A percentile compares a stretch with the other conserved stretches of the same genome.
Conservation (phyloP, 805 yeast species). For the Henningerozyma blattae region DNA sequence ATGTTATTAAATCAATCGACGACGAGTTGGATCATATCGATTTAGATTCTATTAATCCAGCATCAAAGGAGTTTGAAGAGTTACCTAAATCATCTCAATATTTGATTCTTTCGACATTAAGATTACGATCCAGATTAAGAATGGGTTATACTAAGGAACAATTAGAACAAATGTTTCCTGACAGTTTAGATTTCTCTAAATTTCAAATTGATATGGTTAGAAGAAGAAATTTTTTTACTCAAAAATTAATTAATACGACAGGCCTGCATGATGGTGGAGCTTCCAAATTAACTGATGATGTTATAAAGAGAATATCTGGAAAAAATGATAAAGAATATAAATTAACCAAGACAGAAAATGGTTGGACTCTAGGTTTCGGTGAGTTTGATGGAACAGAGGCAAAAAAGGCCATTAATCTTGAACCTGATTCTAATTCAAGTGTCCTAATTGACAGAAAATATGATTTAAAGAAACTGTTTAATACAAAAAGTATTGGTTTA, state of each 20-base stretch:
- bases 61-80: constrained; percentile 59
- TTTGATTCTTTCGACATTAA: constrained; percentile 69
- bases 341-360: constrained; percentile 63
- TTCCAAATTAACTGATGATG: constrained; percentile 24
- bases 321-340: constrained; percentile 69
- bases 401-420: constrained; percentile 39
- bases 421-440: constrained; percentile 18
- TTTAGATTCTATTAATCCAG: constrained; percentile 68
- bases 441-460: constrained; percentile 1
- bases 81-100: constrained; percentile 84
- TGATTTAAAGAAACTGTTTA: not conserved
- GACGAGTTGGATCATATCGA: constrained; percentile 58
- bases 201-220: constrained; percentile 91
- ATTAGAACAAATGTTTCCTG: constrained; percentile 66
- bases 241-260: constrained; percentile 66
- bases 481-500: constrained; percentile 6
- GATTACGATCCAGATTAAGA: constrained; percentile 78
- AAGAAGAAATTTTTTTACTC: constrained; percentile 83
- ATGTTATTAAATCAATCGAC: constrained; percentile 42
- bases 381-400: constrained; percentile 30
- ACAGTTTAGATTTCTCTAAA: constrained; percentile 78
- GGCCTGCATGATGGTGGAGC: constrained; percentile 56
- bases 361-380: constrained; percentile 67
- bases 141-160: constrained; percentile 95
- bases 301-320: constrained; percentile 54